Base-by-base conservation (phyloP, 2,329 filamentous ascomycete genomes). In the Fusarium globosum region DNA sequence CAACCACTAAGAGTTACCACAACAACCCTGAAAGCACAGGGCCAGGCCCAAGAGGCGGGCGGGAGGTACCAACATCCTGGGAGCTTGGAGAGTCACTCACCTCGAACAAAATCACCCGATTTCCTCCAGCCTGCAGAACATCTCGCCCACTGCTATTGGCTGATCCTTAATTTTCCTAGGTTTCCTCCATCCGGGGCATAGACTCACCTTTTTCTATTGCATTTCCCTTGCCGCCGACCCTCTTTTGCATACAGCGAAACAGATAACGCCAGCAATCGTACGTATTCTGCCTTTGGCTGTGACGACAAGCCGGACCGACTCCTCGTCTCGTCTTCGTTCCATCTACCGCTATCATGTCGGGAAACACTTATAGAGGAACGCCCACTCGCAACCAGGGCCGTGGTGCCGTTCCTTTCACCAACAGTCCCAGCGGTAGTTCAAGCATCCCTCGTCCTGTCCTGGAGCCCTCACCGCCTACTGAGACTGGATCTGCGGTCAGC, bases 381-480 rank as follows among this genome's bases (percentile, higher is more conserved):
- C 92, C 92, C 77, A 92, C 80, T 81, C 88, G 89, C 72, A 85
- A 83, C 74, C 85, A 92, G 83, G 83, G 84, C 76, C 88, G 91
- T 78, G 89, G 88, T 75, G 84, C 83, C 76, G 84, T 89, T 70
- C 88, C 89, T 73, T 92, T 91, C 81, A 82, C 83, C 80, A 90
- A 87, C 82, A 92, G 89, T 81, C 90, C 89, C 66, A 84, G 84
- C 63, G 78, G 66, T 66, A 83, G 86, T 67, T 94, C 93, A 56
- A 87, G 85, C 79, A 95, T 95, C 80, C 93, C 92, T 77, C 89
- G 93, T 78, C 93, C 93, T 51, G 90, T 93, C 57, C 86, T 90
- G 72, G 93, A 95, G 57, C 64, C 69, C 28, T 42, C 71, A 49
- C 84, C 88, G 75, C 85, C 86, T 73, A 90, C 86, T 84, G 92